Conservation (phyloP, 164 flowering plant genomes). For the Paratinospora sagittata region DNA sequence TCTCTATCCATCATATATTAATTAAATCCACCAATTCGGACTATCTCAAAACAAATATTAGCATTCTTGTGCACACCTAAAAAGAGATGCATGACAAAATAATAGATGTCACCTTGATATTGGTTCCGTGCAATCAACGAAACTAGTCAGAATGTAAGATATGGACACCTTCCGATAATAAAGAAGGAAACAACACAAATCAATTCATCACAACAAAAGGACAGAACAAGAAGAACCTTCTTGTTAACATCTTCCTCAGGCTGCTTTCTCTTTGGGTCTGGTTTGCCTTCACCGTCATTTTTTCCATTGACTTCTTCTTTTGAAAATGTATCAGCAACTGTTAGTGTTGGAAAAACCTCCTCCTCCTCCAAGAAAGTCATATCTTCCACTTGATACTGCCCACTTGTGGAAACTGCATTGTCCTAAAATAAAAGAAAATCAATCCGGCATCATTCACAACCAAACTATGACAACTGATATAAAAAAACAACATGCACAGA, state of each 20-base stretch:
- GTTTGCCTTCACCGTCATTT: constrained; percentile 30
- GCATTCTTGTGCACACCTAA: constrained; percentile 8
- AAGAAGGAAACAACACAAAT: too few relatives aligned
- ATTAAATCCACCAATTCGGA: constrained; percentile 12
- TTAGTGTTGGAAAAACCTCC: constrained; percentile 56
- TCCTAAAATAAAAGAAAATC: constrained; percentile 37
- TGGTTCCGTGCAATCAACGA: background rate
- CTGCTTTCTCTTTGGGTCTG: constrained; percentile 56
- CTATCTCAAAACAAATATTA: constrained; percentile 13
- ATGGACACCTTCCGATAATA: background rate
- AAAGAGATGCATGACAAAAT: constrained; percentile 6
- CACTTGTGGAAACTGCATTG: constrained; percentile 18
- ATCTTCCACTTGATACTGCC: constrained; percentile 46
- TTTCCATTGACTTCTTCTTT: constrained; percentile 20
- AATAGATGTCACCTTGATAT: background rate
- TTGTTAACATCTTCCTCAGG: constrained; percentile 54
- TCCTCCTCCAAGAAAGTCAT: constrained; percentile 76
- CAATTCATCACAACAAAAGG: too few relatives aligned
- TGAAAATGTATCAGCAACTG: constrained; percentile 25
- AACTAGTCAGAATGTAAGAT: background rate
- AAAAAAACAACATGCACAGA: background rate
- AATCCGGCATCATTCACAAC: background rate
- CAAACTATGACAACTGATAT: background rate
- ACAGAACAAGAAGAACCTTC: constrained; percentile 3
- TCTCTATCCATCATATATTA: constrained; percentile 10